Conservation (phyloP, 805 yeast genomes). For the Lachancea sp. region DNA sequence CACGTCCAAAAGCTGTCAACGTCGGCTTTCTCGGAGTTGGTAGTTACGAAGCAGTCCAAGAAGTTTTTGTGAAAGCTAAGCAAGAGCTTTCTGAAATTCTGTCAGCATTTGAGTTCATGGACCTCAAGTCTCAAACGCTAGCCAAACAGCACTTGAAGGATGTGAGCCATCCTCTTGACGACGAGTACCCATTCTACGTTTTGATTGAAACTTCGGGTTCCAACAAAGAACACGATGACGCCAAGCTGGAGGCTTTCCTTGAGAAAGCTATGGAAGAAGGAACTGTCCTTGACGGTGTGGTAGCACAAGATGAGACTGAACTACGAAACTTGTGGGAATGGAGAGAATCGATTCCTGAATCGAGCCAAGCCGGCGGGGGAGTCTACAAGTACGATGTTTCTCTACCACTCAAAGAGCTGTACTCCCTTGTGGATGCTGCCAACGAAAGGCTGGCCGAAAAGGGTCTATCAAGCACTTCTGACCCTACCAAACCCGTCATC, state of each 20-base stretch:
- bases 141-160: slow-evolving; percentile 55
- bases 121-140: slow-evolving; percentile 56
- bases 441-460: slow-evolving; percentile 50
- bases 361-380: slow-evolving; percentile 79
- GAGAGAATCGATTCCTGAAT: slow-evolving; percentile 94
- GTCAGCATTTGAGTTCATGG: slow-evolving; percentile 95
- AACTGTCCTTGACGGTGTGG: slow-evolving; percentile 83
- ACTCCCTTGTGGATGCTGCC: slow-evolving; percentile 76
- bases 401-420: slow-evolving; percentile 74
- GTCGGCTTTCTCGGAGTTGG: slow-evolving; percentile 84
- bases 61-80: slow-evolving; percentile 73
- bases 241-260: slow-evolving; percentile 76
- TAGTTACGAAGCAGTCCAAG: slow-evolving; percentile 75
- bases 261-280: slow-evolving; percentile 82
- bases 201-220: slow-evolving; percentile 93
- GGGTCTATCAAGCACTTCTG: slow-evolving; percentile 57
- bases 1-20: slow-evolving; percentile 77
- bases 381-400: slow-evolving; percentile 97
- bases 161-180: slow-evolving; percentile 68
- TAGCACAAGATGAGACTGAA: slow-evolving; percentile 93
- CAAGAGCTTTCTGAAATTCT: slow-evolving; percentile 74
- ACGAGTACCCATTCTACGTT: slow-evolving; percentile 80
- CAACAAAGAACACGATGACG: slow-evolving; percentile 86
- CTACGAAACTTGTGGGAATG: slow-evolving; percentile 80
- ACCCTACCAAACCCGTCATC: slow-evolving; percentile 60